Conservation (phyloP, 768 basidiomycete genomes). For the Krasilnikovozyma curviuscula region DNA sequence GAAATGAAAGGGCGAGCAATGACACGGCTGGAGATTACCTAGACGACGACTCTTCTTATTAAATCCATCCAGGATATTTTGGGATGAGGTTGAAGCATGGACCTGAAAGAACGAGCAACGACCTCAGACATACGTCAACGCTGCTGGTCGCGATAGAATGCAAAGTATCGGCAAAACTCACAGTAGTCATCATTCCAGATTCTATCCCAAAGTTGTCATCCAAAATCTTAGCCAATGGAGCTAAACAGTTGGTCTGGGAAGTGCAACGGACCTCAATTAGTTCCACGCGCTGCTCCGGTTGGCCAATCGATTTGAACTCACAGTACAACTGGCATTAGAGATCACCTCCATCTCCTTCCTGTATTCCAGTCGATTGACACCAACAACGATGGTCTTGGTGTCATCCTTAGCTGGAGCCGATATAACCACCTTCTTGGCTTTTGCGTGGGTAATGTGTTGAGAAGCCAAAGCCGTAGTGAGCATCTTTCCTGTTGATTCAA, state of each 20-base stretch:
- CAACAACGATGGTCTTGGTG: constrained; percentile 20
- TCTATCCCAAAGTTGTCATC: constrained; percentile 24
- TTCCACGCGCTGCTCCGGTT: background rate
- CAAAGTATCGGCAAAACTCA: too few species aligned
- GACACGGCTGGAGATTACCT: constrained; percentile 9
- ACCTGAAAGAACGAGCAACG: constrained; percentile 7
- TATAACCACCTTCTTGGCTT: constrained; percentile 26
- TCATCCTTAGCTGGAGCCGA: constrained; percentile 23
- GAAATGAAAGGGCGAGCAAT: constrained; percentile 1
- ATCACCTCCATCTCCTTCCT: constrained; percentile 18
- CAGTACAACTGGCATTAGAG: constrained; percentile 26
- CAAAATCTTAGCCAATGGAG: constrained; percentile 25
- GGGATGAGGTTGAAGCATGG: constrained; percentile 25
- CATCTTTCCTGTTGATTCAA: constrained; percentile 26
- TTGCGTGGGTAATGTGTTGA: constrained; percentile 20
- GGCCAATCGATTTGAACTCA: constrained; percentile 12
- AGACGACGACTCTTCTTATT: constrained; percentile 22
- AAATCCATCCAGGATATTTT: constrained; percentile 27
- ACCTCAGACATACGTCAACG: background rate
- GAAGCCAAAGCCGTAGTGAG: constrained; percentile 19
- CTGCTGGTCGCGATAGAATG: background rate
- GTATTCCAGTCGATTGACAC: constrained; percentile 24
- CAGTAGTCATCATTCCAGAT: constrained; percentile 27
- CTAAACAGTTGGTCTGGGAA: constrained; percentile 26
- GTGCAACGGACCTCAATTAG: background rate